Percentiles rank a stretch among this genome's conserved stretches.
These are phyloP conservation scores for Microstegium vimineum DNA, from an alignment of 176 grass and related monocot species.

Conservation along the genomic window DNA sequence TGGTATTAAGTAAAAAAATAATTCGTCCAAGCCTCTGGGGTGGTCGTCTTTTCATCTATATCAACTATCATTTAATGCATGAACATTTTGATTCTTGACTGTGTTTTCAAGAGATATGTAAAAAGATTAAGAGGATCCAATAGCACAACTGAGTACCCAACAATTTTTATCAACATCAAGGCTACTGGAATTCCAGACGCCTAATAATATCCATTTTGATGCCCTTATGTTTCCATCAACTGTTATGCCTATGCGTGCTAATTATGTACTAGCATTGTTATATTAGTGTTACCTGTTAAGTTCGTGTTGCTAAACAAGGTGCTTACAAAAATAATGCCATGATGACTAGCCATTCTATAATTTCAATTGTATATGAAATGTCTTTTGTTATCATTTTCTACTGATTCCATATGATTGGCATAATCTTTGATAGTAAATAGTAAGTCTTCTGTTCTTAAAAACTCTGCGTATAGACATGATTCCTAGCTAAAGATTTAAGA, in stretches of 20 bases:
- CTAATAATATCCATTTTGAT: not conserved
- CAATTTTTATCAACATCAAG: not conserved
- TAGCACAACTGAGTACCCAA: not conserved
- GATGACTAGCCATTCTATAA: not conserved
- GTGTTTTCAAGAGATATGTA: not conserved
- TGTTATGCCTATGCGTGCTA: not conserved
- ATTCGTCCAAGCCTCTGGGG: not conserved
- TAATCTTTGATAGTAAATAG: not conserved
- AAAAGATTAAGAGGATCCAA: not conserved
- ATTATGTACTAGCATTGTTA: not conserved
- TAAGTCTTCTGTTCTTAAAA: not conserved
- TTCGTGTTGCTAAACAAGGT: not conserved
- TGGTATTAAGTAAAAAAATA: not conserved
- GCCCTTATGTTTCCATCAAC: conserved; percentile 10
- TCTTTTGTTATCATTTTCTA: not conserved
- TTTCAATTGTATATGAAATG: not conserved
- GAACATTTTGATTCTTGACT: not conserved
- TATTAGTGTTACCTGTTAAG: not conserved
- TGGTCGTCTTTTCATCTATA: not conserved
- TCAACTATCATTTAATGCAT: not conserved
- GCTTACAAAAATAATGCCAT: not conserved
- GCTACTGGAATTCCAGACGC: not conserved
- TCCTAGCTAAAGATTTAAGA: not conserved
- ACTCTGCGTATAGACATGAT: not conserved
- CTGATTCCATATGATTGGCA: not conserved